A percentile compares a stretch with the other conserved stretches of the same genome.
These are phyloP conservation scores for Aciculosporium take DNA, from an alignment of 2,329 filamentous ascomycete species.

Conservation along the genomic window DNA sequence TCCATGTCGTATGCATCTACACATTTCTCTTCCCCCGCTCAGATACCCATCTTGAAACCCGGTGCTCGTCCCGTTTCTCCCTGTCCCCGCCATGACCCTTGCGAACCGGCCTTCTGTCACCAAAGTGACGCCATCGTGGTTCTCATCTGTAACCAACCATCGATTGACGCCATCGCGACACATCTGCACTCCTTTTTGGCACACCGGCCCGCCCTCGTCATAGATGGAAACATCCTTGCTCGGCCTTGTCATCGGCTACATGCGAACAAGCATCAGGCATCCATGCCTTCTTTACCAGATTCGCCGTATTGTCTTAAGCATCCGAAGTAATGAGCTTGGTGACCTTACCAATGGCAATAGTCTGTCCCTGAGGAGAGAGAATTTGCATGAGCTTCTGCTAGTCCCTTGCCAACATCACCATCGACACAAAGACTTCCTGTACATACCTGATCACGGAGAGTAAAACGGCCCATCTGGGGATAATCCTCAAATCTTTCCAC, in stretches of 20 bases:
- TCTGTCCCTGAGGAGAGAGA: constrained; percentile 61
- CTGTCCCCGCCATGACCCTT: neutral
- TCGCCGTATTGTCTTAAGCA: constrained; percentile 1
- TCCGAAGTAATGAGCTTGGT: constrained; percentile 57
- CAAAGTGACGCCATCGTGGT: neutral
- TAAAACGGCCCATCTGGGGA: constrained; percentile 83
- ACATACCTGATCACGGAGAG: constrained; percentile 69
- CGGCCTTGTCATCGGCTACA: too few species aligned
- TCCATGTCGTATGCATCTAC: constrained; percentile 1
- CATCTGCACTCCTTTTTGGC: neutral
- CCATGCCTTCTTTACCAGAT: neutral
- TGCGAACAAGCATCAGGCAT: too few species aligned
- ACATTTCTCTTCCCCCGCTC: neutral
- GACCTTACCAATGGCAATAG: constrained; percentile 98
- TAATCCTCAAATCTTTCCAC: constrained; percentile 94
- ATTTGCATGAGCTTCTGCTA: neutral
- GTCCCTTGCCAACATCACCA: neutral
- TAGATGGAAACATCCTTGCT: too few species aligned
- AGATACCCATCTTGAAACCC: neutral
- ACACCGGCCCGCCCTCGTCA: too few species aligned
- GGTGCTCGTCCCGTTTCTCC: neutral
- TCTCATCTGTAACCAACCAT: neutral
- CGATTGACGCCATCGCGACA: neutral
- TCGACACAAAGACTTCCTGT: neutral
- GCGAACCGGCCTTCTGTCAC: constrained; percentile 1